Percentiles rank a stretch among this genome's conserved stretches.
phyloP scores from a whole-genome alignment of 2,329 filamentous ascomycete species.

The Exophiala aquamarina region DNA sequence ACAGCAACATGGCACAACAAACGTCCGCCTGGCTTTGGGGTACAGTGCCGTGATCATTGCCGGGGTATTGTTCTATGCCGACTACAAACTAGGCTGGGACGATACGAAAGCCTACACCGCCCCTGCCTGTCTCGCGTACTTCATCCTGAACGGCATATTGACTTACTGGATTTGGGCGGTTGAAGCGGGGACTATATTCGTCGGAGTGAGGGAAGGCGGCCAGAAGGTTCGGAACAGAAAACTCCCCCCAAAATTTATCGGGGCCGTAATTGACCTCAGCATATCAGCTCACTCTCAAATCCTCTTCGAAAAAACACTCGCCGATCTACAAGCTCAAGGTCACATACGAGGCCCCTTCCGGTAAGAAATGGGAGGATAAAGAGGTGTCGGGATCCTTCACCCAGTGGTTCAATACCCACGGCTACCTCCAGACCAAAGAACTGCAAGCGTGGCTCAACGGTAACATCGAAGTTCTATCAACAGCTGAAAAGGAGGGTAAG shows the following conservation, averaged over 20 bases:
- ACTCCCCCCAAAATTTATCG: neutral
- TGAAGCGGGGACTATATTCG: conserved; percentile 80
- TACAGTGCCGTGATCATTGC: conserved; percentile 79
- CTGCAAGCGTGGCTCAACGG: conserved; percentile 63
- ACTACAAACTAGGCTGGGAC: conserved; percentile 90
- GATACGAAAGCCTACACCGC: conserved; percentile 78
- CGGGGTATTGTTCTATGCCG: conserved; percentile 81
- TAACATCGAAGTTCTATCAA: conserved; percentile 55
- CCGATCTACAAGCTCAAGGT: conserved; percentile 78
- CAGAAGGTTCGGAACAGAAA: conserved; percentile 53
- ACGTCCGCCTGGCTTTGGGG: conserved; percentile 79
- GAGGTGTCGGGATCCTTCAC: conserved; percentile 59
- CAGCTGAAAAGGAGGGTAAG: conserved; percentile 39
- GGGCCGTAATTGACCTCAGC: conserved; percentile 1
- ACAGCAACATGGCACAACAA: conserved; percentile 76
- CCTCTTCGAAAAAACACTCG: conserved; percentile 73
- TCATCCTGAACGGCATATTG: conserved; percentile 72
- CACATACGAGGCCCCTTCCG: conserved; percentile 39
- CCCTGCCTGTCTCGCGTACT: conserved; percentile 76
- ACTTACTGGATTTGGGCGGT: conserved; percentile 83
- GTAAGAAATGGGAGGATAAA: conserved; percentile 44
- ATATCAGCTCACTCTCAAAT: conserved; percentile 70
- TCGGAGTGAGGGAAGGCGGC: conserved; percentile 68
- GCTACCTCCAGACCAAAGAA: conserved; percentile 60
- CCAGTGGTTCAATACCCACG: conserved; percentile 59